Base-by-base conservation (phyloP, 345 rosid species). In the Nephelium lappaceum region DNA sequence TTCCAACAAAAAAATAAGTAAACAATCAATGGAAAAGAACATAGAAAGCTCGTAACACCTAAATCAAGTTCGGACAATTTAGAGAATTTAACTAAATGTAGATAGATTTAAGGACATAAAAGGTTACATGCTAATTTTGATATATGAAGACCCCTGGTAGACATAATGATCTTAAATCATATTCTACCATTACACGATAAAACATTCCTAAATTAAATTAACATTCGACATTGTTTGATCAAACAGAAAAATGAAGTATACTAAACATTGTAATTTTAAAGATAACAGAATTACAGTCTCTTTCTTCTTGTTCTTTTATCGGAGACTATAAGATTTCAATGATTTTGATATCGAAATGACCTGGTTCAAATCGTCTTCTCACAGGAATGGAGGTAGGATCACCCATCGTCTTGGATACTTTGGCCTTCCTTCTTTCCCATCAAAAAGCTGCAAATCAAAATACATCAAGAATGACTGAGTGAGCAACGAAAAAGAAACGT, bases 391-490 rank as follows among this genome's bases (percentile, higher is more conserved):
- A 39, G 90, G 89, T 43, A 89, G 78, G 67, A 89, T 86, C 31
- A 89, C 85, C 87, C 88, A 87, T 61, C 88, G 81, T 42, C 89
- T 81, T 31, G 89, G 89, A 82, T 85, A 87, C 69, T 83, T 86
- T 0, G 92, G 87, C 74, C 85, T 80, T 71, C 87, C 89, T 31
- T 87, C 88, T 79, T 89, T 87, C 57, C 89, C 89, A 64, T 87
- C 88, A 55, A 89, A 86, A 55, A 89, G 78, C 90, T 89, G 83
- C 81, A 53, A 38, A 80, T 36, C 23, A 58, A 67, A 39, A 68
- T 16, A 38, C 5, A 60, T 24, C 31, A 51, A 25, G 39, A 61
- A n/a, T n/a, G n/a, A n/a, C n/a, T n/a, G n/a, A 31, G 42, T 64
- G 24, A 51, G n/a, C n/a, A 15, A 47, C n/a, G 70, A 71, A 41